These are phyloP conservation scores for Aureobasidium zeae DNA, from an alignment of 2,329 filamentous ascomycete genomes.

Conservation along the genomic window DNA sequence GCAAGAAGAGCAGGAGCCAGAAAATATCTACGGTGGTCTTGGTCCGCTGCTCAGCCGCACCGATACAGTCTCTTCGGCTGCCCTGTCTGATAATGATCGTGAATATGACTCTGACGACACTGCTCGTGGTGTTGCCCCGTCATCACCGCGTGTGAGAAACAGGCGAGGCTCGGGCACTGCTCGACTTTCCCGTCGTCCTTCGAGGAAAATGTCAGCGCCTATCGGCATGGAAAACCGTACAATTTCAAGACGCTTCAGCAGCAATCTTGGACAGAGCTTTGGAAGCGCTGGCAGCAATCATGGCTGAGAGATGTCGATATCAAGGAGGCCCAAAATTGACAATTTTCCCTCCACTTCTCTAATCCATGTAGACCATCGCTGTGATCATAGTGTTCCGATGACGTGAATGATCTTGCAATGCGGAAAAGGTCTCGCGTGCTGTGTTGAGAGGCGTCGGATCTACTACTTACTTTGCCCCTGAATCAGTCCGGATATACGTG, in stretches of 20 bases:
- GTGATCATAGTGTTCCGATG: no score
- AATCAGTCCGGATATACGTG: no score
- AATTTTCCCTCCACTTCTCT: no score
- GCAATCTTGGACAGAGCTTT: slow-evolving; percentile 35
- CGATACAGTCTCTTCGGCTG: slow-evolving; percentile 23
- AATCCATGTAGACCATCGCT: no score
- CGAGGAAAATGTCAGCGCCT: slow-evolving; percentile 35
- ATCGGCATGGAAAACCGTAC: slow-evolving; percentile 37
- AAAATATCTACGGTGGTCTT: slow-evolving; percentile 32
- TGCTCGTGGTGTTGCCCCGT: background rate
- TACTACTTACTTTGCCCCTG: no score
- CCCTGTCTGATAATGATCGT: slow-evolving; percentile 21
- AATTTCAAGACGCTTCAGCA: slow-evolving; percentile 36
- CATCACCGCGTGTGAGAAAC: slow-evolving; percentile 3
- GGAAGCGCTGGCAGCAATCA: slow-evolving; percentile 25
- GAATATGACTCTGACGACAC: slow-evolving; percentile 17
- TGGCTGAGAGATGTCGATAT: no score
- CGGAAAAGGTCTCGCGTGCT: no score
- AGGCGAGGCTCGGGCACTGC: slow-evolving; percentile 12
- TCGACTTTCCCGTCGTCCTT: slow-evolving; percentile 24
- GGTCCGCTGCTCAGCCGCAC: slow-evolving; percentile 29
- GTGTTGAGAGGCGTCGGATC: no score
- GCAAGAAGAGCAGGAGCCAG: no score
- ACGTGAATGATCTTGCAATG: no score
- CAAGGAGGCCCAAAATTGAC: no score